phyloP scores from a whole-genome alignment of 106 monocot species.

The Acanthochlamys bracteata region DNA sequence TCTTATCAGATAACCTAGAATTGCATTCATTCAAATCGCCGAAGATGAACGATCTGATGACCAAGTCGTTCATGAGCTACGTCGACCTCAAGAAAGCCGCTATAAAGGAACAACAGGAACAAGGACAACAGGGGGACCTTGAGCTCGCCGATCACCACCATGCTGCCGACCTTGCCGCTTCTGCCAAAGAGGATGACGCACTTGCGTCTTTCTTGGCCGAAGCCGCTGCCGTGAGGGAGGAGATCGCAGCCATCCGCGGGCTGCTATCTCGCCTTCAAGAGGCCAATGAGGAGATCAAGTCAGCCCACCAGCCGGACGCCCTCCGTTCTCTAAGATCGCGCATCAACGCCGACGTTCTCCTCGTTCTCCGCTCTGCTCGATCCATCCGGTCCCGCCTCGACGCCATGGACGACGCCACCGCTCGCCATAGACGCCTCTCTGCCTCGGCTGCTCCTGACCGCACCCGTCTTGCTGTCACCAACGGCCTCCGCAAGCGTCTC shows the following conservation, averaged over 20 bases:
- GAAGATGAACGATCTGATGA: constrained; percentile 14
- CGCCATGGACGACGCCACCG: constrained; percentile 6
- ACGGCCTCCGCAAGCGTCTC: constrained; percentile 7
- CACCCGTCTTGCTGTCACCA: constrained; percentile 11
- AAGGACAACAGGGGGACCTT: not conserved
- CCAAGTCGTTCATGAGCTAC: constrained; percentile 12
- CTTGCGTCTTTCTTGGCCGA: not conserved
- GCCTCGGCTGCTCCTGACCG: constrained; percentile 6
- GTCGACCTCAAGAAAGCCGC: constrained; percentile 11
- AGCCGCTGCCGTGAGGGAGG: constrained; percentile 9
- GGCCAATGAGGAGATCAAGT: constrained; percentile 11
- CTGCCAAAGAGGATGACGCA: no score
- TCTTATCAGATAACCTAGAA: no score
- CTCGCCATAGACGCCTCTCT: constrained; percentile 3
- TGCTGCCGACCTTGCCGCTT: constrained; percentile 1
- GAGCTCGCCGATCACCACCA: not conserved
- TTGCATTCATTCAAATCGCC: no score
- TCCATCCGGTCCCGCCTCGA: constrained; percentile 9
- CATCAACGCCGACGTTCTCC: constrained; percentile 11
- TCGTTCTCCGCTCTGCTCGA: constrained; percentile 1
- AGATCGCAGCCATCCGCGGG: constrained; percentile 5
- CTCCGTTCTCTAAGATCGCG: not conserved
- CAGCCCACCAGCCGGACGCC: constrained; percentile 9
- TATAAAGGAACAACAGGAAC: not conserved
- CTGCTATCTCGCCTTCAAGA: constrained; percentile 1